These are phyloP conservation scores for Akanthomyces uredinophilus DNA, from an alignment of 2,329 filamentous ascomycete genomes.

Conservation along the genomic window DNA sequence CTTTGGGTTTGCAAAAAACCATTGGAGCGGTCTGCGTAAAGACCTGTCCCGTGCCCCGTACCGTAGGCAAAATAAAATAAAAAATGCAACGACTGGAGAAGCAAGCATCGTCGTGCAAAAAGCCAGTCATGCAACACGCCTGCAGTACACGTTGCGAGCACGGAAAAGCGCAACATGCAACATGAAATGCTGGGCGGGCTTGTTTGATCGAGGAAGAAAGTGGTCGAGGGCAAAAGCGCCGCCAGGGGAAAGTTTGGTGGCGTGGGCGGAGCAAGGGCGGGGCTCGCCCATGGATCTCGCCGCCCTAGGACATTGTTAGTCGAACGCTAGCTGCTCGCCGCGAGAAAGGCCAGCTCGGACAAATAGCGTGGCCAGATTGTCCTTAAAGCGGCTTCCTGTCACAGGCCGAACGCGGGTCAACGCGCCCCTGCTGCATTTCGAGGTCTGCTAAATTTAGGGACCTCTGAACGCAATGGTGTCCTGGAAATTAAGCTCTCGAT, in stretches of 20 bases:
- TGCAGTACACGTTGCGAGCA: background rate
- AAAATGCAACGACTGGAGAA: background rate
- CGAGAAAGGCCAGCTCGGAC: no score
- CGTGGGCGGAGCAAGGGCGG: background rate
- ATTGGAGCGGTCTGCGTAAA: background rate
- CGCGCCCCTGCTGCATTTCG: background rate
- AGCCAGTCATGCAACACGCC: background rate
- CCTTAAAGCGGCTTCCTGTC: background rate
- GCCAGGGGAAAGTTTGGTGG: background rate
- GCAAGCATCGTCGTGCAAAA: background rate
- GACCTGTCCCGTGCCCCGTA: conserved; percentile 6
- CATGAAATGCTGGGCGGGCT: background rate
- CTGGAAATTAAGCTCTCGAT: conserved; percentile 11
- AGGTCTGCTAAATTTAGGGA: conserved; percentile 11
- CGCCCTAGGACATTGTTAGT: background rate
- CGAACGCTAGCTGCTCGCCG: no score
- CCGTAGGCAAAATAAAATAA: background rate
- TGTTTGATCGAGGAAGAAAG: background rate
- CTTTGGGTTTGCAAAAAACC: background rate
- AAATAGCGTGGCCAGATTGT: background rate
- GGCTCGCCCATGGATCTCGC: background rate
- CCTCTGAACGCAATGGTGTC: conserved; percentile 16
- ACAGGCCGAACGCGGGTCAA: background rate
- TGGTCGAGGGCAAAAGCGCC: background rate
- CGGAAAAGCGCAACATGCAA: background rate